Conservation (phyloP, 768 basidiomycete genomes). For the Lactifluus hygrophoroides region DNA sequence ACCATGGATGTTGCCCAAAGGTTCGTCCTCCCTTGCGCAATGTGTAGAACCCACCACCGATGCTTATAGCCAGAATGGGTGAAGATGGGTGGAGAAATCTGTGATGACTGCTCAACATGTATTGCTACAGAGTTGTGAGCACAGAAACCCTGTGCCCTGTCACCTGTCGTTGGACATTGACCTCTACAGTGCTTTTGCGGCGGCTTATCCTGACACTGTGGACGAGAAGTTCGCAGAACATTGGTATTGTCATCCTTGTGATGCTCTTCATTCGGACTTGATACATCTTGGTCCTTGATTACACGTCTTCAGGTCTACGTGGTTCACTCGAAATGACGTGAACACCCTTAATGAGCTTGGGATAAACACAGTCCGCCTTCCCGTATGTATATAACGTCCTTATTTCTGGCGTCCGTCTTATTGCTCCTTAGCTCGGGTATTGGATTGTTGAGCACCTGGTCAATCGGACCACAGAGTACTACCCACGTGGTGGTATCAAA, state of each 20-base stretch:
- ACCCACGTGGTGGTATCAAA: constrained; percentile 58
- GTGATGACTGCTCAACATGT: constrained; percentile 51
- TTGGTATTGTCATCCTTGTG: constrained; percentile 35
- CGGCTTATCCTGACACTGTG: constrained; percentile 49
- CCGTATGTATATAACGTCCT: constrained; percentile 35
- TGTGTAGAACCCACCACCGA: not conserved
- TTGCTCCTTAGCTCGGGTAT: constrained; percentile 52
- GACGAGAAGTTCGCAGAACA: constrained; percentile 51
- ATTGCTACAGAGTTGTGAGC: constrained; percentile 61
- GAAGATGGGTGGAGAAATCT: constrained; percentile 62
- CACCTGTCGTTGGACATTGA: not conserved
- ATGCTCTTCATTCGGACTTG: not conserved
- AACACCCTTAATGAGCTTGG: constrained; percentile 41
- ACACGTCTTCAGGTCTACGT: constrained; percentile 44
- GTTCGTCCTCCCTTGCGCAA: constrained; percentile 26
- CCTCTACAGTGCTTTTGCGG: constrained; percentile 43
- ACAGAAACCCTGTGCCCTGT: constrained; percentile 56
- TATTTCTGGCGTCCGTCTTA: not conserved
- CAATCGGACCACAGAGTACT: constrained; percentile 49
- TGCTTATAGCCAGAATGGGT: constrained; percentile 45
- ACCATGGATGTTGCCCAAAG: constrained; percentile 75
- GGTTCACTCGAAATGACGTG: constrained; percentile 64
- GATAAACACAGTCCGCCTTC: constrained; percentile 72
- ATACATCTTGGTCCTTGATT: too few relatives aligned
- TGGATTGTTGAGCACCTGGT: constrained; percentile 76